Percentiles rank a stretch among this genome's conserved stretches.
Evolutionary conservation across 2,329 filamentous ascomycete species (phyloP).

Genomic region (Fusarium buharicum): DNA sequence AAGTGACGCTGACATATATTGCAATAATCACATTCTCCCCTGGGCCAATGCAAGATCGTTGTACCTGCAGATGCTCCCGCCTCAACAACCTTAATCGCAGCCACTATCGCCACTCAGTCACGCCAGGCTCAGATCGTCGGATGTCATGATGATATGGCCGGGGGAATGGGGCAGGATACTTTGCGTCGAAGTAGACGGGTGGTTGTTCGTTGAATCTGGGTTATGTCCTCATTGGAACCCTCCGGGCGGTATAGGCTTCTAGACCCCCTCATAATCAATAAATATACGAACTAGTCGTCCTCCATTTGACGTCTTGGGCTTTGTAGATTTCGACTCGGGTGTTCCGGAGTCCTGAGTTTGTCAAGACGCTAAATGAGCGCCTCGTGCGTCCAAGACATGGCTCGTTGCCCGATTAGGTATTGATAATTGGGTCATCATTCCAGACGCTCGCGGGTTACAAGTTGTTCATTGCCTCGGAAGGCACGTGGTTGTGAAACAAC

Average conservation of each 20-base stretch:
- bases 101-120: not conserved
- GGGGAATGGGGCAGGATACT: too few species aligned
- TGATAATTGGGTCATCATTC: conserved; percentile 15
- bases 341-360: not conserved
- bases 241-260: conserved; percentile 6
- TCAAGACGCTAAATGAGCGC: not conserved
- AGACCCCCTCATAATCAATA: not conserved
- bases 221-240: too few species aligned
- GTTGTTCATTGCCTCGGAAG: not conserved
- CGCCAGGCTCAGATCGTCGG: not conserved
- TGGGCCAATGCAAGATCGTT: not conserved
- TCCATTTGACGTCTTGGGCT: not conserved
- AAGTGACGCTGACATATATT: not conserved
- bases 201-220: not conserved
- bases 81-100: not conserved
- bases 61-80: conserved; percentile 9
- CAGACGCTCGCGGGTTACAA: not conserved
- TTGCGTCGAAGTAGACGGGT: not conserved
- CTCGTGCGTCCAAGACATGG: not conserved
- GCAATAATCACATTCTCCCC: not conserved
- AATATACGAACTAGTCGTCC: not conserved
- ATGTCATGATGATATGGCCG: not conserved
- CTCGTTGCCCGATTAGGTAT: not conserved
- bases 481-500: not conserved
- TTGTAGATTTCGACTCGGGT: not conserved